phyloP scores from a whole-genome alignment of 2,329 filamentous ascomycete species.

The Fusarium oxysporum region DNA sequence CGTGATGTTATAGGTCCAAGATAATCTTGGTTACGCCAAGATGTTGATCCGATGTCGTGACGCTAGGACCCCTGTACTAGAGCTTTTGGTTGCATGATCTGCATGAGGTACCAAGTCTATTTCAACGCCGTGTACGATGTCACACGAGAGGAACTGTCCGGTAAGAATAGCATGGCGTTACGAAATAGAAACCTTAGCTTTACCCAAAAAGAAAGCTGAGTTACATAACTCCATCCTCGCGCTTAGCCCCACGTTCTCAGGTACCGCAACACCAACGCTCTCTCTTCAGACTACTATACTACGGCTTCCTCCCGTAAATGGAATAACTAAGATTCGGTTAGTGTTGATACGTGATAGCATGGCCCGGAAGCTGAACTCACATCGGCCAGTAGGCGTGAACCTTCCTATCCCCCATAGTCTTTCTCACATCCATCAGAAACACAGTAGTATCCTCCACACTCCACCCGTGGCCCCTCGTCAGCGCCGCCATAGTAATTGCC shows the following conservation, averaged over 20 bases:
- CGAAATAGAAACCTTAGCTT: neutral
- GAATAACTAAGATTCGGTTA: neutral
- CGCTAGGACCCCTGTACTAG: neutral
- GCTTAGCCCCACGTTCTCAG: fast-evolving
- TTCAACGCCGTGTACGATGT: neutral
- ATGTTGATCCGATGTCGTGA: neutral
- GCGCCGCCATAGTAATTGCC: neutral
- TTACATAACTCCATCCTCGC: neutral
- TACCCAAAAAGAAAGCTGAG: neutral
- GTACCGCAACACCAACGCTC: neutral
- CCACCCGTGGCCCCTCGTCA: neutral
- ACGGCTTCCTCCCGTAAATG: neutral
- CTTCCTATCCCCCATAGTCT: neutral
- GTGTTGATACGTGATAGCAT: too few species aligned
- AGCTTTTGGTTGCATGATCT: neutral
- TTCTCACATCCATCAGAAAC: neutral
- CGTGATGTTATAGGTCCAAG: too few species aligned
- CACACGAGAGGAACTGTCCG: neutral
- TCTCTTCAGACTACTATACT: neutral
- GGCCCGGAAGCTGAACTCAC: neutral
- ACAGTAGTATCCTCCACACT: neutral
- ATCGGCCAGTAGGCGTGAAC: neutral
- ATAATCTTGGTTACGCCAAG: neutral
- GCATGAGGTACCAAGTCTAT: slow-evolving; percentile 6
- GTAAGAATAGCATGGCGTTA: neutral